Evolutionary conservation across 495 filamentous ascomycete genomes (phyloP), one percentile per base, ranked within the genome.

Genomic region (Daldinia loculata): DNA sequence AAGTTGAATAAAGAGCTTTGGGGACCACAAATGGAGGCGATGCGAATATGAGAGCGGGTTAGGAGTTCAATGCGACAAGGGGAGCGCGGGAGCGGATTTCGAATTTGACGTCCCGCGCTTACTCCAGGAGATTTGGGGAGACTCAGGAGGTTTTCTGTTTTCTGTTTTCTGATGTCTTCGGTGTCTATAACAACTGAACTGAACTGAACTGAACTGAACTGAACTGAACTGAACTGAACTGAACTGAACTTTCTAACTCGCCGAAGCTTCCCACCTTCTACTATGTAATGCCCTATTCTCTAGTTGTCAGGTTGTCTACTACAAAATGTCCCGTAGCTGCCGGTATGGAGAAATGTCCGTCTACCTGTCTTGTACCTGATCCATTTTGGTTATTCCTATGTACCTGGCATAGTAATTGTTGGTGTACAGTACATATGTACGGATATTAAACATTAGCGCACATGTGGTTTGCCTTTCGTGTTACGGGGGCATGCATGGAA

Each of bases 1-100:
- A 57, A 48, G 65, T 17, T 51, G 56, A 55, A 59, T 53, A 48
- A 52, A 55, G 41, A 62, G 36, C 29, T 24, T 30, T 24, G 32
- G 70, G 70, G 50, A 61, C 70, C 58, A 69, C 65, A 69, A 69
- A 68, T 68, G 38, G 64, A 72, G 64, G 69, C 70, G 61, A 72
- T 68, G 65, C 65, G 70, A 59, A 68, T 65, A 71, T 58, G 68
- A 39, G 65, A 36, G 15, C 30, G 53, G 53, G 30, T 36, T 72
- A 56, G 36, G 65, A 56, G 61, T 65, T 64, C 32, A 61, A 68
- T 68, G 65, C 65, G 70, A 72, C 68, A 61, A 71, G 68, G 68
- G 53, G 41, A 70, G 43, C 22, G 50, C n/a, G 52, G 14, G 29
- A 65, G 48, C 63, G 63, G 48, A 67, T 63, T 59, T 63, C 52